These are phyloP conservation scores for Zasmidium cellare DNA, from an alignment of 2,329 filamentous ascomycete genomes.

Conservation along the genomic window DNA sequence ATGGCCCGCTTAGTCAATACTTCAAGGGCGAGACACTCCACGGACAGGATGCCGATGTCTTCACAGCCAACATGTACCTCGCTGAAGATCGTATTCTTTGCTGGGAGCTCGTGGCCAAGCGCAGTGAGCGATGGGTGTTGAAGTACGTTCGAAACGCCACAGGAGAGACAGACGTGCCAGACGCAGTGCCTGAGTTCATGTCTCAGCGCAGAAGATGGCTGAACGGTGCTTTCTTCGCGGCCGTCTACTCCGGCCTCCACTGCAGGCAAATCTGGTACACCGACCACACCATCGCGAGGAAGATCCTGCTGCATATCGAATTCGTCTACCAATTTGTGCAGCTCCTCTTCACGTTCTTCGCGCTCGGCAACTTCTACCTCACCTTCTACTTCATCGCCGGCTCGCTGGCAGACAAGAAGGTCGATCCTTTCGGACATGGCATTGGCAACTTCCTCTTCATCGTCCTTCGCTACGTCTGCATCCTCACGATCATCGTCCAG, in stretches of 20 bases:
- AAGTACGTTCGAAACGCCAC: slow-evolving; percentile 97
- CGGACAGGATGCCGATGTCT: slow-evolving; percentile 93
- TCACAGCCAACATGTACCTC: slow-evolving; percentile 95
- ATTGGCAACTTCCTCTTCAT: slow-evolving; percentile 84
- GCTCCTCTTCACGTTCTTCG: slow-evolving; percentile 95
- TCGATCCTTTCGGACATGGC: slow-evolving; percentile 90
- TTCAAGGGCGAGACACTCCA: slow-evolving; percentile 99
- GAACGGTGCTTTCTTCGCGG: slow-evolving; percentile 97
- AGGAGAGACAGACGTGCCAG: slow-evolving; percentile 96
- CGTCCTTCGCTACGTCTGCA: slow-evolving; percentile 78
- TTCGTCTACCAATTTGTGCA: slow-evolving; percentile 94
- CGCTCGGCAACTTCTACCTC: slow-evolving; percentile 95
- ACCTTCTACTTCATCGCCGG: slow-evolving; percentile 98
- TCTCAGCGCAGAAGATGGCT: slow-evolving; percentile 96
- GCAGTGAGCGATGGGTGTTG: slow-evolving; percentile 91
- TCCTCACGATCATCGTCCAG: slow-evolving; percentile 87
- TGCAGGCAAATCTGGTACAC: slow-evolving; percentile 91
- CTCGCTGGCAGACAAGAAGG: slow-evolving; percentile 72
- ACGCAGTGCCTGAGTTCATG: slow-evolving; percentile 93
- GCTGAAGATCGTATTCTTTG: slow-evolving; percentile 88
- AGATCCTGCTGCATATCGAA: slow-evolving; percentile 89
- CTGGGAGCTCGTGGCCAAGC: slow-evolving; percentile 94
- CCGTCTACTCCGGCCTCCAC: slow-evolving; percentile 94
- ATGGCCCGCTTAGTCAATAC: slow-evolving; percentile 94
- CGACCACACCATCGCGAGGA: slow-evolving; percentile 85